Evolutionary conservation across 2,329 filamentous ascomycete genomes (phyloP).

Genomic region (Orbilia quercus): DNA sequence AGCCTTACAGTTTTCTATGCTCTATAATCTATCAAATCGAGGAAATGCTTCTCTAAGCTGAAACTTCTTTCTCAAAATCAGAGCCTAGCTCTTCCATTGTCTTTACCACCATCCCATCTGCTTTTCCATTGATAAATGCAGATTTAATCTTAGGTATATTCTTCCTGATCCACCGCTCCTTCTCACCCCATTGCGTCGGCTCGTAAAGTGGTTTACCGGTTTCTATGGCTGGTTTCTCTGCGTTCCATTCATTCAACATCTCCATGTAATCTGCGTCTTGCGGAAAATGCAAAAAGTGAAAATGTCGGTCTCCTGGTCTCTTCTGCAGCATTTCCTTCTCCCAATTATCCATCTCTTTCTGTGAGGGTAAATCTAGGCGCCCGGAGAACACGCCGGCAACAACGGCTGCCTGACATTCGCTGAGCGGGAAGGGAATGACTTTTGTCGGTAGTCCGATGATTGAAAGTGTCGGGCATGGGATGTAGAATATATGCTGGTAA

Average conservation of each 20-base stretch:
- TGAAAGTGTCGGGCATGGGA: constrained; percentile 78
- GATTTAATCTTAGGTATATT: constrained; percentile 77
- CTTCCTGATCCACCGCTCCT: constrained; percentile 77
- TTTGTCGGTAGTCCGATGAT: constrained; percentile 81
- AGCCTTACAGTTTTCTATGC: neutral
- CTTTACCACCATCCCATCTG: constrained; percentile 72
- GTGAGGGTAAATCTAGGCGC: constrained; percentile 72
- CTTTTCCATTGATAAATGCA: constrained; percentile 70
- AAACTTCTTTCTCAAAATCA: constrained; percentile 65
- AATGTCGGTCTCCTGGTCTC: constrained; percentile 65
- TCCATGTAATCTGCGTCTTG: constrained; percentile 78
- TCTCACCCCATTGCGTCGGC: constrained; percentile 77
- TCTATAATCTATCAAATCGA: neutral
- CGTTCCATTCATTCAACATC: constrained; percentile 72
- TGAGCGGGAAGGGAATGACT: constrained; percentile 86
- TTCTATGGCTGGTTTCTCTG: constrained; percentile 63
- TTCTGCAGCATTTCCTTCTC: constrained; percentile 71
- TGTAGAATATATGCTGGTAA: constrained; percentile 83
- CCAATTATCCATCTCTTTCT: constrained; percentile 76
- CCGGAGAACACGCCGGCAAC: constrained; percentile 82
- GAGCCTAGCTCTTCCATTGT: constrained; percentile 79
- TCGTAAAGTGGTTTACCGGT: constrained; percentile 69
- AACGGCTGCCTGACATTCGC: constrained; percentile 81
- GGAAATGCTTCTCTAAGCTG: neutral
- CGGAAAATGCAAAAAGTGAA: constrained; percentile 68